Base-by-base conservation (phyloP, 192 early-diverging fungal genomes). In the Linnemannia elongata region DNA sequence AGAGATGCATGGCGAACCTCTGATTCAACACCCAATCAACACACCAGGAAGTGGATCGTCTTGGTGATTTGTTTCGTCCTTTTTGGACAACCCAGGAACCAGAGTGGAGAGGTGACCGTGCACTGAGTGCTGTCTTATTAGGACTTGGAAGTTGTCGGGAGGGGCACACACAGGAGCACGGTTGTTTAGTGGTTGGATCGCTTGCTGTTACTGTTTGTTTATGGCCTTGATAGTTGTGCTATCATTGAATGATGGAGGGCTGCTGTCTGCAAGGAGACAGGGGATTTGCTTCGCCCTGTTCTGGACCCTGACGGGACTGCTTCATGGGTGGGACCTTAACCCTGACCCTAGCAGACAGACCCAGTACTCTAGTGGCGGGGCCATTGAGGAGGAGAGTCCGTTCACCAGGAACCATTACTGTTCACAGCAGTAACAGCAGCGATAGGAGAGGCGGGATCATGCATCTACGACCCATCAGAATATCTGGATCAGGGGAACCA, bases 1-100 rank as follows among this genome's bases (percentile, higher is more conserved):
- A 27, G 55, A 60, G 60, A 66, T 66, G 60, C 60, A 66, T 33
- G 60, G 27, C 60, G 60, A 66, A 66, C 60, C 30, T 66, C 60
- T 66, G 60, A 66, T 66, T 66, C 60, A 66, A 66, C 10, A 15
- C 60, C n/a, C 60, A 66, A 33, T 66, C 30, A 30, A 15, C 27
- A 66, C 60, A 13, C 13, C 60, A 66, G 27, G 60, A 63, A 30
- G 30, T 66, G 10, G 60, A 33, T 66, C 60, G n/a, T 12, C 24
- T 66, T 66, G 5, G 12, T 66, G 13, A 12, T 24, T 66, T 13
- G 8, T 33, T 15, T 33, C n/a, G 30, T 30, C 12, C 3, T 66
- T 13, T 13, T 6, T 12, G 13, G 60, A 12, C 27, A 33, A 66
- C 13, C 30, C 60, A 66, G 60, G 57, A 60, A 60, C 57, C 57